These are phyloP conservation scores for Pseudogymnoascus sp. DNA, from an alignment of 2,329 filamentous ascomycete genomes.

Conservation along the genomic window DNA sequence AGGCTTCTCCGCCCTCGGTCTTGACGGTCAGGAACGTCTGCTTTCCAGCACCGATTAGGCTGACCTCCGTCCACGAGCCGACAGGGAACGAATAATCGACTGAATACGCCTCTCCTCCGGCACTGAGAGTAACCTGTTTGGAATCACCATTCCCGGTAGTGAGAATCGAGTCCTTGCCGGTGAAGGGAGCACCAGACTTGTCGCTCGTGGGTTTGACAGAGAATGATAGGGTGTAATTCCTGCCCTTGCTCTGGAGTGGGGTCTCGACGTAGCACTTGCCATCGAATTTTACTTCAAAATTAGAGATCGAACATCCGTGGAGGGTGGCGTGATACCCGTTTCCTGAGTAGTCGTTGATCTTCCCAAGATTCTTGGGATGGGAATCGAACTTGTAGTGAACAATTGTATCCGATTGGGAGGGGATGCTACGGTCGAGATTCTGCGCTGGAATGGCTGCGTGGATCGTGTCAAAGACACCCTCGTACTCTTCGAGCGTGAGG, in stretches of 20 bases:
- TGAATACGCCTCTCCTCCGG: conserved; percentile 31
- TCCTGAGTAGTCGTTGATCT: conserved; percentile 28
- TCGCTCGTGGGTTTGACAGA: conserved; percentile 29
- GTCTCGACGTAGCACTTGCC: conserved; percentile 37
- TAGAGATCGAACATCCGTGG: conserved; percentile 30
- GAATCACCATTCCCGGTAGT: conserved; percentile 27
- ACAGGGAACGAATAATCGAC: conserved; percentile 35
- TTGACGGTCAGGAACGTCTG: conserved; percentile 27
- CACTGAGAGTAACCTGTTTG: conserved; percentile 32
- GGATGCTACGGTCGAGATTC: conserved; percentile 39
- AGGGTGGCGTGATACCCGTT: conserved; percentile 32
- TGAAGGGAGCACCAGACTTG: conserved; percentile 34
- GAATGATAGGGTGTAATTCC: conserved; percentile 47
- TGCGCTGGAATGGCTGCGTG: conserved; percentile 37
- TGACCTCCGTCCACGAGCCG: conserved; percentile 29
- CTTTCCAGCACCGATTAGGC: conserved; percentile 29
- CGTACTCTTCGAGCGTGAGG: conserved; percentile 34
- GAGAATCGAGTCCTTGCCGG: conserved; percentile 36
- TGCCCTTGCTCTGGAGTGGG: conserved; percentile 44
- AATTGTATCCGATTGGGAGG: conserved; percentile 30
- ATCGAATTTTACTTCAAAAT: conserved; percentile 27
- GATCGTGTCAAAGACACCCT: conserved; percentile 31
- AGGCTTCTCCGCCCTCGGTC: conserved; percentile 2
- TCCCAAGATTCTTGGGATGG: background rate
- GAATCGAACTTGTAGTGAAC: conserved; percentile 28